A percentile compares a stretch with the other conserved stretches of the same genome.
Conservation (phyloP, 2,329 filamentous ascomycete species). For the Furcasterigmium sp. region DNA sequence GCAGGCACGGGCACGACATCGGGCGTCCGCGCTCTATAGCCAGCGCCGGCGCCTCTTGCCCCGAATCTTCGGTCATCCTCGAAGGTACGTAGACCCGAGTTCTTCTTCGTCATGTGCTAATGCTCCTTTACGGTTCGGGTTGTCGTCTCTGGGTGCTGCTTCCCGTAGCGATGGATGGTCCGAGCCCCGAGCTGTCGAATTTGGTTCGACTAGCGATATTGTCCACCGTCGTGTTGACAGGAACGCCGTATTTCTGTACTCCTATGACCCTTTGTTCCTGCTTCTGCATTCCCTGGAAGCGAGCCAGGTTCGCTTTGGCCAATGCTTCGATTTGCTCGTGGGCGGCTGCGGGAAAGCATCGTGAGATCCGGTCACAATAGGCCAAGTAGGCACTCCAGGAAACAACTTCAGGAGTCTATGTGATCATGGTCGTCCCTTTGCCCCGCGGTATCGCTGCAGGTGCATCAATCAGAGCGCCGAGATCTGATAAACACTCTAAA, state of each 20-base stretch:
- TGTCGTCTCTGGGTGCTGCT: too few species aligned
- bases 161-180: background rate
- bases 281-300: constrained; percentile 2
- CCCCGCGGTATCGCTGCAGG: background rate
- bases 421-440: background rate
- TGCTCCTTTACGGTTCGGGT: too few species aligned
- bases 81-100: too few species aligned
- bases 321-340: background rate
- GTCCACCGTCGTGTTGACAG: background rate
- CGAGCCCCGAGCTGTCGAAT: constrained; percentile 2
- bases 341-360: constrained; percentile 1
- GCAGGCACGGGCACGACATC: too few species aligned
- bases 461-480: background rate
- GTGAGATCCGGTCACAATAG: constrained; percentile 1
- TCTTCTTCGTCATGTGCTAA: too few species aligned
- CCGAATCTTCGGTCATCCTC: too few species aligned
- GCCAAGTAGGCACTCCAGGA: background rate
- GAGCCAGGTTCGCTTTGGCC: background rate
- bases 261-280: background rate
- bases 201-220: background rate
- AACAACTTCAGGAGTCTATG: background rate
- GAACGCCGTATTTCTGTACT: background rate
- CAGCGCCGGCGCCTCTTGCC: too few species aligned
- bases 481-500: constrained; percentile 1
- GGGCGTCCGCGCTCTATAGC: too few species aligned